phyloP scores from a whole-genome alignment of 176 grass and related monocot species.

The bread wheat (Triticum aestivum) region DNA sequence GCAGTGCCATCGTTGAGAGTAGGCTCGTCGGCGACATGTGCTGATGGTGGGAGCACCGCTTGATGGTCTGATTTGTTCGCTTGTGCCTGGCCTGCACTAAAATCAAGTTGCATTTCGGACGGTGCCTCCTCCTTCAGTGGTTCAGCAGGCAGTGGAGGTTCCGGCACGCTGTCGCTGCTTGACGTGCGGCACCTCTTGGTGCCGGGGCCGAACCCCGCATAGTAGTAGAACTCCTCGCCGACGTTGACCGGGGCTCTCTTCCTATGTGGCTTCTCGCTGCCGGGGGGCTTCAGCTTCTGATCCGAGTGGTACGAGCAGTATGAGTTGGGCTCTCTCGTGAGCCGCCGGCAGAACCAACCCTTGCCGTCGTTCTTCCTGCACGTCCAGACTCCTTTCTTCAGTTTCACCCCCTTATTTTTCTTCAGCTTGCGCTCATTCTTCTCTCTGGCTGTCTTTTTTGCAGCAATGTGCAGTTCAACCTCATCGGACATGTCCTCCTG shows the following conservation, averaged over 20 bases:
- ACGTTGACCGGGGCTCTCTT: neutral
- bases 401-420: too few species aligned
- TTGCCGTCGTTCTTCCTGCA: neutral
- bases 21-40: too few species aligned
- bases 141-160: neutral
- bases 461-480: too few species aligned
- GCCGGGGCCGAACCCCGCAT: conserved; percentile 45
- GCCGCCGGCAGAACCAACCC: neutral
- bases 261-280: neutral
- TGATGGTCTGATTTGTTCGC: neutral
- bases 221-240: conserved; percentile 49
- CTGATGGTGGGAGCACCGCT: neutral
- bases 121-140: neutral
- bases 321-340: neutral
- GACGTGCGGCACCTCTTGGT: conserved; percentile 37
- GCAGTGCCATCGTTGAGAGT: neutral
- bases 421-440: too few species aligned
- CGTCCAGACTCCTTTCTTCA: too few species aligned
- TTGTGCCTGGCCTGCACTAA: neutral
- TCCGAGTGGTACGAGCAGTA: neutral
- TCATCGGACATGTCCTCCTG: too few species aligned
- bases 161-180: neutral
- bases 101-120: neutral
- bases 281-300: neutral
- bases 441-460: too few species aligned